These are phyloP conservation scores for Pouteria campechiana DNA, from an alignment of 179 eudicot species.

Conservation along the genomic window DNA sequence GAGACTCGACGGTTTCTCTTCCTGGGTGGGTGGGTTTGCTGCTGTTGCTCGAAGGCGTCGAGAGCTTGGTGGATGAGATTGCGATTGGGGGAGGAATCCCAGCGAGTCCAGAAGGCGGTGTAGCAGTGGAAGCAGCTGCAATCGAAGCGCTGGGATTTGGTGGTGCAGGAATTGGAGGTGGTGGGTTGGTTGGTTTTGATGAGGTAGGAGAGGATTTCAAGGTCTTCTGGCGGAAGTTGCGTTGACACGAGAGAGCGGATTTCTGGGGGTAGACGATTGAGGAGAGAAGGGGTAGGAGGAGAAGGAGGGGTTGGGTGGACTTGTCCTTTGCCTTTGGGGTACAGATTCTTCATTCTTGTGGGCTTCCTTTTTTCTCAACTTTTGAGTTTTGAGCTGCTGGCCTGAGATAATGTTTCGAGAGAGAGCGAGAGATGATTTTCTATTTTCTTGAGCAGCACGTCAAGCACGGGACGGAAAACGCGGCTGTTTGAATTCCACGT, in stretches of 20 bases:
- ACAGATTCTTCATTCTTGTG: constrained; percentile 60
- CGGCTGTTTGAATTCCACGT: no score
- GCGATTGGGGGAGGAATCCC: constrained; percentile 84
- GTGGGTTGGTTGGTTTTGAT: constrained; percentile 40
- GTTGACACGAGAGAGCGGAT: constrained; percentile 49
- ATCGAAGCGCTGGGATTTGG: no score
- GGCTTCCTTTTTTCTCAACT: no score
- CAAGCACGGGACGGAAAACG: no score
- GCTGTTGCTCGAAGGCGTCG: constrained; percentile 73
- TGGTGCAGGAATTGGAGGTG: no score
- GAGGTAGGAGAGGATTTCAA: constrained; percentile 64
- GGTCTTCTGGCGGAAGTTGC: constrained; percentile 49
- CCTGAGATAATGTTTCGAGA: no score
- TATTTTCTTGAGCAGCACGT: no score
- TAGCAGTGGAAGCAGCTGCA: constrained; percentile 76
- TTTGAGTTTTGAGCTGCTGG: no score
- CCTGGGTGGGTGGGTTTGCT: no score
- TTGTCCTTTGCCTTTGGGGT: constrained; percentile 52
- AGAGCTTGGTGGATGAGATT: constrained; percentile 70
- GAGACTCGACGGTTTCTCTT: no score
- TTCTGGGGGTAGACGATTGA: constrained; percentile 39
- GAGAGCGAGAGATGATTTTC: no score
- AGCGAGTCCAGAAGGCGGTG: constrained; percentile 61
- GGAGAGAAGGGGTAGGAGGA: constrained; percentile 20
- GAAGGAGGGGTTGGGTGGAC: constrained; percentile 59